phyloP scores from a whole-genome alignment of 164 flowering plant genomes.

The Nymphaea thermarum region DNA sequence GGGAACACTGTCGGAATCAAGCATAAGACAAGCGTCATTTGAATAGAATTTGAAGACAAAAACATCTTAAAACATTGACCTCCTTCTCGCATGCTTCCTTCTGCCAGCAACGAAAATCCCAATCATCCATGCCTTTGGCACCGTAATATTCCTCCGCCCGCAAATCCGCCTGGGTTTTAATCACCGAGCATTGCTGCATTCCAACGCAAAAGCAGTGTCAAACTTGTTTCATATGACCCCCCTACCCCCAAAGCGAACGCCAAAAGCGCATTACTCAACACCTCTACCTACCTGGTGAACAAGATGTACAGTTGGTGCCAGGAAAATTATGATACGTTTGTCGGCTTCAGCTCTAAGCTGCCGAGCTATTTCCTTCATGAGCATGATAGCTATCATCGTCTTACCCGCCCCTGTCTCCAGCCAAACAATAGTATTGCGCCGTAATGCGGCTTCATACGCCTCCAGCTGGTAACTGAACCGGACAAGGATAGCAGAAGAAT shows the following conservation, averaged over 20 bases:
- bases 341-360: slow-evolving; percentile 15
- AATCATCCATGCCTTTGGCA: slow-evolving; percentile 59
- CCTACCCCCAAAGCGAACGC: background rate
- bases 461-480: slow-evolving; percentile 45
- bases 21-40: background rate
- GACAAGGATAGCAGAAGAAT: background rate
- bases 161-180: slow-evolving; percentile 33
- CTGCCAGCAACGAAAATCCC: slow-evolving; percentile 49
- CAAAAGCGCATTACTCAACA: background rate
- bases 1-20: background rate
- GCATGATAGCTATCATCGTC: slow-evolving; percentile 66
- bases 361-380: slow-evolving; percentile 40
- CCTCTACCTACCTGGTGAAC: slow-evolving; percentile 48
- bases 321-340: slow-evolving; percentile 41
- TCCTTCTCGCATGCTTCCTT: slow-evolving; percentile 41
- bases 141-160: slow-evolving; percentile 55
- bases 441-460: slow-evolving; percentile 53
- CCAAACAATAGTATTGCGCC: slow-evolving; percentile 70
- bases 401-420: slow-evolving; percentile 75
- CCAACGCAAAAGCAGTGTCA: background rate
- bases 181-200: slow-evolving; percentile 57
- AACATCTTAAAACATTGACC: slow-evolving; percentile 21
- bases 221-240: background rate
- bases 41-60: background rate
- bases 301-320: slow-evolving; percentile 81